Conservation (phyloP, 345 rosid species). For the Angophora floribunda region DNA sequence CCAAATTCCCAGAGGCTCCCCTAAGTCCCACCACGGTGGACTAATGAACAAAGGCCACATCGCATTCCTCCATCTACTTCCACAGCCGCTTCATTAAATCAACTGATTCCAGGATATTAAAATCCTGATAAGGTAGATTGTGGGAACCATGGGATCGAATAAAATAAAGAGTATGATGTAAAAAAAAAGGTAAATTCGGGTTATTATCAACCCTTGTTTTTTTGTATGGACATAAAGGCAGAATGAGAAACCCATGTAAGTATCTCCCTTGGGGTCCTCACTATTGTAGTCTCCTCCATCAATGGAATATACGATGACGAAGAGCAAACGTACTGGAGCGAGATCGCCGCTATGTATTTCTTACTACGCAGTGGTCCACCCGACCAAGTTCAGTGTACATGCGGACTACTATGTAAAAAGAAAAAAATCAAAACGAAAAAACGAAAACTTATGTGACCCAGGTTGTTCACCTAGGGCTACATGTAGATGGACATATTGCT, state of each 20-base stretch:
- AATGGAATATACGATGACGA: not conserved
- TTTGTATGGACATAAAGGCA: not conserved
- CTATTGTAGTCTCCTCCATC: not conserved
- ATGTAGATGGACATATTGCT: not conserved
- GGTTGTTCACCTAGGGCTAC: not conserved
- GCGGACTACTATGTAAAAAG: not conserved
- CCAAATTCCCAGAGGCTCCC: conserved; percentile 7
- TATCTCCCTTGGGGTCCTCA: not conserved
- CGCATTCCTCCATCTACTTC: not conserved
- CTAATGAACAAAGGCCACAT: conserved; percentile 19
- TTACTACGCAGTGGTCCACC: not conserved
- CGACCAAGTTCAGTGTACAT: not conserved
- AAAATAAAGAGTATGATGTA: not conserved
- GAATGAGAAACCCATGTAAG: not conserved
- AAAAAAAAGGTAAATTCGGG: not conserved
- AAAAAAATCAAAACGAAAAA: not conserved
- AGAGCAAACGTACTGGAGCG: not conserved
- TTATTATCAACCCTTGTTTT: not conserved
- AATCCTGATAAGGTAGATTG: conserved; percentile 5
- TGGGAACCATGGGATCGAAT: conserved; percentile 17
- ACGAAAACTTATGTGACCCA: not conserved
- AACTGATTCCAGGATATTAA: not conserved
- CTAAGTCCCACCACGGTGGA: conserved; percentile 4
- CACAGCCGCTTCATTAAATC: not conserved
- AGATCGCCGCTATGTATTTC: not conserved